A percentile compares a stretch with the other conserved stretches of the same genome.
Evolutionary conservation across 2,329 filamentous ascomycete genomes (phyloP).

Genomic region (Aspergillus fischeri): DNA sequence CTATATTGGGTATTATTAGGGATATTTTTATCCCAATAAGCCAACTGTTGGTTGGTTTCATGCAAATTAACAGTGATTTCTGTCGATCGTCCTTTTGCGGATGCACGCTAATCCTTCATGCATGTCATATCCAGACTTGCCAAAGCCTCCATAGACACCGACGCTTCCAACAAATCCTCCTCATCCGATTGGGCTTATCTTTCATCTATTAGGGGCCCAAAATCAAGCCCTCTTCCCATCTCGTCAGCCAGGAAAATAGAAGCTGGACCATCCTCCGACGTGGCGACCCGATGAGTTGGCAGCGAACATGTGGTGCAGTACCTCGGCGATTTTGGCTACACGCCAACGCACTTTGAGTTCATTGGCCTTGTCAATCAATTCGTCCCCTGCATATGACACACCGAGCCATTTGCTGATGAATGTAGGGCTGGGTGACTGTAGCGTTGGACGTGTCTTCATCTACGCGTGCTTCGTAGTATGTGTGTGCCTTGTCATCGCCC

Average conservation of each 20-base stretch:
- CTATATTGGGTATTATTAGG: background rate
- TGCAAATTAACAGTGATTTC: background rate
- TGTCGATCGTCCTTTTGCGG: background rate
- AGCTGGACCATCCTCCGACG: background rate
- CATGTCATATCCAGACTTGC: background rate
- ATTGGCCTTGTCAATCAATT: background rate
- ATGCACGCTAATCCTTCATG: background rate
- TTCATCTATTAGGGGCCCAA: background rate
- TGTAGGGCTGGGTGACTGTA: no score
- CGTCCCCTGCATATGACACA: background rate
- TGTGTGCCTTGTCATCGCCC: background rate
- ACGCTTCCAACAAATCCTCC: background rate
- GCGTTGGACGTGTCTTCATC: background rate
- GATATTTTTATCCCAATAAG: background rate
- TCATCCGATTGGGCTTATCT: background rate
- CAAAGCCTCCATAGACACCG: background rate
- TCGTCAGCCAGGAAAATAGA: background rate
- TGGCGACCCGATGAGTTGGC: background rate
- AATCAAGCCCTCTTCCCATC: background rate
- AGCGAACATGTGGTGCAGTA: background rate
- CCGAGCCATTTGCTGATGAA: background rate
- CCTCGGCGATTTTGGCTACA: background rate
- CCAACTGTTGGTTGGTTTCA: background rate
- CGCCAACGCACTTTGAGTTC: background rate
- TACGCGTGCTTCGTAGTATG: background rate